A percentile compares a stretch with the other conserved stretches of the same genome.
Evolutionary conservation across 352 stramenopile species (phyloP).

Genomic region (Phytophthora cryptogea): DNA sequence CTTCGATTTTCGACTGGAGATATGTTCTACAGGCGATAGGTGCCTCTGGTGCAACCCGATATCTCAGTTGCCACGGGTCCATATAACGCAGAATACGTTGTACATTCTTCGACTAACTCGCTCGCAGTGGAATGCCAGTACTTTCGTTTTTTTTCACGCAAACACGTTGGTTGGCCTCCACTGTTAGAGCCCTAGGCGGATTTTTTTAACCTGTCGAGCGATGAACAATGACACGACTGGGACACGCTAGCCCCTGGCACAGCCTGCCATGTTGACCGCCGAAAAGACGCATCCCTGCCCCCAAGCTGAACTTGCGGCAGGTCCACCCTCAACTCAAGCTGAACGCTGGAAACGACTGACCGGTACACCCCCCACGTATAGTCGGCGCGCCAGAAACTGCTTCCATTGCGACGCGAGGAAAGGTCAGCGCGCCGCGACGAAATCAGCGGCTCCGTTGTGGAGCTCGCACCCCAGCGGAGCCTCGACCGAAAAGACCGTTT

Average conservation of each 20-base stretch:
- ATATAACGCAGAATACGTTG: slow-evolving; percentile 17
- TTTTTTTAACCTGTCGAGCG: neutral
- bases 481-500: slow-evolving; percentile 30
- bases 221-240: slow-evolving; percentile 22
- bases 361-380: neutral
- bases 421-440: slow-evolving; percentile 17
- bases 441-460: slow-evolving; percentile 18
- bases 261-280: too few species aligned
- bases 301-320: slow-evolving; percentile 8
- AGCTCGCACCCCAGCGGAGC: neutral
- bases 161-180: neutral
- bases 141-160: neutral
- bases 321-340: slow-evolving; percentile 22
- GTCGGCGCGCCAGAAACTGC: slow-evolving; percentile 30
- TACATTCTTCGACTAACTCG: too few species aligned
- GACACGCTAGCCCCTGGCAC: slow-evolving; percentile 9
- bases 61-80: slow-evolving; percentile 24
- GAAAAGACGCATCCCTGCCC: neutral
- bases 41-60: slow-evolving; percentile 4
- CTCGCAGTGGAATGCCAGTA: neutral
- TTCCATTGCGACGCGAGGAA: slow-evolving; percentile 10
- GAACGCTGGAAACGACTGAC: slow-evolving; percentile 22
- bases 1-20: slow-evolving; percentile 33
- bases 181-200: neutral
- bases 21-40: slow-evolving; percentile 11